phyloP scores from a whole-genome alignment of 2,329 filamentous ascomycete genomes.

The Penicillium sp. region DNA sequence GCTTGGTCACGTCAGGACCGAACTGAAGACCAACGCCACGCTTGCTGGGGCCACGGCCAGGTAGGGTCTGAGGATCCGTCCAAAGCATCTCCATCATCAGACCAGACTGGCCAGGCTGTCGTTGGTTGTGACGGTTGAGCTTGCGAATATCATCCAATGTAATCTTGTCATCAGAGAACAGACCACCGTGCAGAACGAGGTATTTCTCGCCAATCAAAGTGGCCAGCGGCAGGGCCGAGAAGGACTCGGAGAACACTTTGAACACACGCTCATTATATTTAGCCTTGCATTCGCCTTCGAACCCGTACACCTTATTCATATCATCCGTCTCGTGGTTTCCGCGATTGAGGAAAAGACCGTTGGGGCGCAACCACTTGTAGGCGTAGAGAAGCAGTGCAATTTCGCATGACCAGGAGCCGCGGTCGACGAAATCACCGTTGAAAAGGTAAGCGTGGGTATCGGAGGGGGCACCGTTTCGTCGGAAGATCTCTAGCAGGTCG shows the following conservation, averaged over 20 bases:
- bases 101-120: slow-evolving; percentile 86
- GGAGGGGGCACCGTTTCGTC: slow-evolving; percentile 76
- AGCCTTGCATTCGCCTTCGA: slow-evolving; percentile 95
- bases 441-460: slow-evolving; percentile 93
- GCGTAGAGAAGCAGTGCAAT: slow-evolving; percentile 90
- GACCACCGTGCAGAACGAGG: slow-evolving; percentile 86
- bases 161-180: slow-evolving; percentile 91
- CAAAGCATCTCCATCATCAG: slow-evolving; percentile 99
- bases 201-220: slow-evolving; percentile 89
- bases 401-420: slow-evolving; percentile 97
- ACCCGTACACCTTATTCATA: slow-evolving; percentile 98
- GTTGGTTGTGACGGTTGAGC: slow-evolving; percentile 82
- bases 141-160: slow-evolving; percentile 92
- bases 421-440: slow-evolving; percentile 97
- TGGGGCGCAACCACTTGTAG: slow-evolving; percentile 91
- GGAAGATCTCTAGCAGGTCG: slow-evolving; percentile 93
- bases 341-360: slow-evolving; percentile 88
- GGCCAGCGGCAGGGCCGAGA: slow-evolving; percentile 87
- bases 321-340: slow-evolving; percentile 99
- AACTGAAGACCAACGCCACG: slow-evolving; percentile 95
- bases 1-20: slow-evolving; percentile 91
- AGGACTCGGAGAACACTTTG: slow-evolving; percentile 97
- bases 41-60: slow-evolving; percentile 90
- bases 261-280: slow-evolving; percentile 97
- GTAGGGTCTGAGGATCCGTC: slow-evolving; percentile 87